Conservation (phyloP, 164 flowering plant species). For the Nymphaea thermarum region DNA sequence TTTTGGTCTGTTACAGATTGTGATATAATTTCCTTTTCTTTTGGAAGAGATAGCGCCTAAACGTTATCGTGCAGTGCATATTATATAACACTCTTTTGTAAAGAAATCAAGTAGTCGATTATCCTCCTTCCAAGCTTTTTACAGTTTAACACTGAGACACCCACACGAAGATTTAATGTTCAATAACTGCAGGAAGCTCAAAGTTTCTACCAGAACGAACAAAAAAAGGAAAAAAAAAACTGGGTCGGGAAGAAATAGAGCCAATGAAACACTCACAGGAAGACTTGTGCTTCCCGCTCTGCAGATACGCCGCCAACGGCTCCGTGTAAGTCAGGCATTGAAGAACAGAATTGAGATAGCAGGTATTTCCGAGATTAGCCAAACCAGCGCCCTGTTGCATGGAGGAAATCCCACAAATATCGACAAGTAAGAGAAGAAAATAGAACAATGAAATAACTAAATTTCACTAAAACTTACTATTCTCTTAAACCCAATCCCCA, state of each 20-base stretch:
- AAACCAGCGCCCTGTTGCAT: constrained; percentile 87
- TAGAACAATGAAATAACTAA: neutral
- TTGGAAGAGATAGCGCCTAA: too few species aligned
- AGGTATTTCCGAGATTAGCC: constrained; percentile 89
- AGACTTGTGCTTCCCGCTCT: constrained; percentile 81
- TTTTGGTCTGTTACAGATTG: too few species aligned
- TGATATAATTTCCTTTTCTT: too few species aligned
- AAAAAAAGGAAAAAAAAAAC: too few species aligned
- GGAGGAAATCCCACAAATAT: neutral
- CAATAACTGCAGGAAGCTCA: too few species aligned
- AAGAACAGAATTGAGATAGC: constrained; percentile 93
- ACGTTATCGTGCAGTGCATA: too few species aligned
- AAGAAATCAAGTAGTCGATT: too few species aligned
- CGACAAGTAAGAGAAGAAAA: neutral
- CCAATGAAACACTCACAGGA: constrained; percentile 51
- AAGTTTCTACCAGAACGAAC: too few species aligned
- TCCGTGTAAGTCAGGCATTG: constrained; percentile 95
- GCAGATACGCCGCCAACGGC: constrained; percentile 89
- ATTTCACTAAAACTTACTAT: constrained; percentile 41
- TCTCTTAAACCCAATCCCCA: constrained; percentile 44
- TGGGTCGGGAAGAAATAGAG: neutral
- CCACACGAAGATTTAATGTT: too few species aligned
- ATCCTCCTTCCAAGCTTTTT: too few species aligned
- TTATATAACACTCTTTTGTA: too few species aligned
- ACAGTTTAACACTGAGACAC: too few species aligned